Percentiles rank a stretch among this genome's conserved stretches.
Conservation (phyloP, 2,329 filamentous ascomycete species). For the Alternaria ethzedia region DNA sequence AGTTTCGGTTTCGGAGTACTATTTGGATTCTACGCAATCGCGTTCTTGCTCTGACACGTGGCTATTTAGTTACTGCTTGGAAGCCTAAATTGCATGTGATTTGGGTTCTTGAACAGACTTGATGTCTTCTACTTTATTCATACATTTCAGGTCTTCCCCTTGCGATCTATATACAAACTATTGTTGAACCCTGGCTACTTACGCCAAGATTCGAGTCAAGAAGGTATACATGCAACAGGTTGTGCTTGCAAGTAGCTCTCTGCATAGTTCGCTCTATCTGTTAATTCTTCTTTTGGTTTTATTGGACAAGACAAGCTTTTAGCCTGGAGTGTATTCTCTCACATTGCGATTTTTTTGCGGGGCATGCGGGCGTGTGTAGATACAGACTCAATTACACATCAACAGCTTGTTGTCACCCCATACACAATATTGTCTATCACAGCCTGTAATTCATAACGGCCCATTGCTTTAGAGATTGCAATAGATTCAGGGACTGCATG, state of each 20-base stretch:
- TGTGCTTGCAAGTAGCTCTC: background rate
- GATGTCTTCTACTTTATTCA: background rate
- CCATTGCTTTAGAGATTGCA: background rate
- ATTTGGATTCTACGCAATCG: background rate
- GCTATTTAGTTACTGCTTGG: background rate
- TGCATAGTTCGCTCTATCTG: background rate
- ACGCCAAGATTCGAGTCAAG: background rate
- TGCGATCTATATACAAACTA: background rate
- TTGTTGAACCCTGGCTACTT: background rate
- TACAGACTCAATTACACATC: background rate
- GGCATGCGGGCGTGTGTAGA: background rate
- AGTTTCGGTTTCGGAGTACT: background rate
- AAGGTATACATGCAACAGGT: background rate
- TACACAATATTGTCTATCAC: background rate
- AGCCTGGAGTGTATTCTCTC: background rate
- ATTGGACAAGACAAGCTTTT: background rate
- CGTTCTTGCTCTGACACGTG: background rate
- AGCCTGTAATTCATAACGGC: background rate
- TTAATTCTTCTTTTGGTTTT: background rate
- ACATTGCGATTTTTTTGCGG: background rate
- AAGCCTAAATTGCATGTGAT: background rate
- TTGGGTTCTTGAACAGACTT: background rate
- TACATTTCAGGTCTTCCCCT: background rate
- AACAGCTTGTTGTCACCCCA: background rate
- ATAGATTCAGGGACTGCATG: background rate